These are phyloP conservation scores for Trichodelitschia bisporula DNA, from an alignment of 495 filamentous ascomycete genomes.

Conservation along the genomic window DNA sequence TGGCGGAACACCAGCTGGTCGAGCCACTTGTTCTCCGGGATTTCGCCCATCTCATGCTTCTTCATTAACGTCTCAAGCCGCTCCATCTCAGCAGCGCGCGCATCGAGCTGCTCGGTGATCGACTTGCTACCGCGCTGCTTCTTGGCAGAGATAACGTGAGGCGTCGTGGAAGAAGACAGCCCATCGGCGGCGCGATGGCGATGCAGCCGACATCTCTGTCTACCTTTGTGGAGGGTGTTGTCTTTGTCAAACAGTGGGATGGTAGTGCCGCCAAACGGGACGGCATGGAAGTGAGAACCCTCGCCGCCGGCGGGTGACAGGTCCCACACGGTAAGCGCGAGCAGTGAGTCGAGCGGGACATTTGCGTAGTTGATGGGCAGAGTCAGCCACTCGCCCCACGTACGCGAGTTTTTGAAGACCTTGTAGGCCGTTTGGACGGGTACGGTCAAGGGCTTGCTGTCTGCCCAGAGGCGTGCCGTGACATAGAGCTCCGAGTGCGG, in stretches of 20 bases:
- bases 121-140: slow-evolving; percentile 24
- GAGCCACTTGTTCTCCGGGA: slow-evolving; percentile 78
- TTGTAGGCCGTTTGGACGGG: slow-evolving; percentile 83
- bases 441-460: slow-evolving; percentile 82
- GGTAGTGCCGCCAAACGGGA: slow-evolving; percentile 89
- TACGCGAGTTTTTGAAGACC: slow-evolving; percentile 51
- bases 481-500: slow-evolving; percentile 72
- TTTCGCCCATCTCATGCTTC: slow-evolving; percentile 94
- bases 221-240: slow-evolving; percentile 67
- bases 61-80: slow-evolving; percentile 74
- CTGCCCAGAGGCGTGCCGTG: slow-evolving; percentile 81
- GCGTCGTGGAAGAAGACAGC: slow-evolving; percentile 55
- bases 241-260: slow-evolving; percentile 76
- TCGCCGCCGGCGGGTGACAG: slow-evolving; percentile 50
- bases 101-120: slow-evolving; percentile 15
- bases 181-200: slow-evolving; percentile 69
- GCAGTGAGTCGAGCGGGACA: slow-evolving; percentile 49
- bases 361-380: slow-evolving; percentile 63
- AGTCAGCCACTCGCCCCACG: slow-evolving; percentile 91
- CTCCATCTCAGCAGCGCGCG: slow-evolving; percentile 42
- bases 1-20: slow-evolving; percentile 79
- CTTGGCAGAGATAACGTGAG: slow-evolving; percentile 27
- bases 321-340: slow-evolving; percentile 93
- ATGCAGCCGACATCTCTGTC: slow-evolving; percentile 76
- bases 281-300: slow-evolving; percentile 40